Base-by-base conservation (phyloP, 345 rosid genomes). In the Populus euphratica region DNA sequence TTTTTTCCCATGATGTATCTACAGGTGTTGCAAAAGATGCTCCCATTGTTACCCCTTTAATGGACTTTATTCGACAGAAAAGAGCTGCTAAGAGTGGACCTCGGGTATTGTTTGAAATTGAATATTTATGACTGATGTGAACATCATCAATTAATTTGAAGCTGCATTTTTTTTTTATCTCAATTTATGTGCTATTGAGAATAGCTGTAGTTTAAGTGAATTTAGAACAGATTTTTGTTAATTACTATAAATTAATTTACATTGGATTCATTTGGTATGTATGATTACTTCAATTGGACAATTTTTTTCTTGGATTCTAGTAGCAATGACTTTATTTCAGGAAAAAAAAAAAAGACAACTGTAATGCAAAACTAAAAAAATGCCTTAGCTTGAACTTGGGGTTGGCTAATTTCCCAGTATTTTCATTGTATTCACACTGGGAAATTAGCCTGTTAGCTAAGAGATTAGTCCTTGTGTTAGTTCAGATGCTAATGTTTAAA, bases 11-110 rank as follows among this genome's bases (percentile, higher is more conserved):
- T 76, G 31, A 10, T 78, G 10, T 23, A 33, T 77, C 27, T 52
- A 4, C 75, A 92, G 93, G 90, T 33, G 74, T 82, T 66, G 56
- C 87, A 18, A 88, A 88, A 84, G 86, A 87, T 17, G 72, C 87
- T 75, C 86, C 83, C 36, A 78, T 90, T 68, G 82, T 91, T 73
- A 92, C 97, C 18, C 93, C 97, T 38, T 83, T 92, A 39, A 92
- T 92, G 97, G 93, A 92, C 81, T 92, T 87, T 85, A 88, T 92
- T 43, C 91, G 95, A 11, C 92, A 89, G 79, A 91, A 88, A 77
- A 87, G 95, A 83, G 89, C 93, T 84, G 79, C 92, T 29, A 80
- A 85, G 70, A 84, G 71, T 77, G 94, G 87, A 73, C 64, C 86
- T 47, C 89, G 80, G 94, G 94, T 92, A 84, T 47, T 79, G 18